These are phyloP conservation scores for Nothopassalora personata DNA, from an alignment of 2,329 filamentous ascomycete species.

Conservation along the genomic window DNA sequence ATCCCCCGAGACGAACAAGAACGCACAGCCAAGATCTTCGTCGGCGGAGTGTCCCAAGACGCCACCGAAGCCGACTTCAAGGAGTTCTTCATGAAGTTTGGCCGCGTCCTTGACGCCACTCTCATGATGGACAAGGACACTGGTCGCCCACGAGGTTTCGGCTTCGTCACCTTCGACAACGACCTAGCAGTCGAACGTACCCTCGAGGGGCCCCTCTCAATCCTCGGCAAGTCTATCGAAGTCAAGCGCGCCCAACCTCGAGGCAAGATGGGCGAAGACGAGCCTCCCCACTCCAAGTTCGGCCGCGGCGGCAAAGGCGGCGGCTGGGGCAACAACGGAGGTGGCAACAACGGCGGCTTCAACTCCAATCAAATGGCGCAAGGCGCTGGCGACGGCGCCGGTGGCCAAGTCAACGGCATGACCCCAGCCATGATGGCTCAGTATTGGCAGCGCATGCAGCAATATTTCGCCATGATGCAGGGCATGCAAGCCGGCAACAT, in stretches of 20 bases:
- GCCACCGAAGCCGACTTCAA: constrained; percentile 94
- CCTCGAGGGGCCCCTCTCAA: constrained; percentile 76
- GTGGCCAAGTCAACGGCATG: constrained; percentile 56
- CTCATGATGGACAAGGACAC: constrained; percentile 99
- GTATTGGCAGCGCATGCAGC: constrained; percentile 97
- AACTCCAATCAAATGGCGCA: constrained; percentile 23
- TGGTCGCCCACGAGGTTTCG: constrained; percentile 90
- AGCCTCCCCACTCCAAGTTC: constrained; percentile 46
- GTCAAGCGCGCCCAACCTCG: constrained; percentile 97
- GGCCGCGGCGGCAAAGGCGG: constrained; percentile 41
- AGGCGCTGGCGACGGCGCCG: constrained; percentile 17
- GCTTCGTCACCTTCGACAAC: constrained; percentile 96
- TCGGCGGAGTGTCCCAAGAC: constrained; percentile 94
- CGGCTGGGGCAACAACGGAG: constrained; percentile 14
- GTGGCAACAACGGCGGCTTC: constrained; percentile 36
- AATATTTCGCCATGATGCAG: constrained; percentile 72
- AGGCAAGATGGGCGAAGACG: constrained; percentile 88
- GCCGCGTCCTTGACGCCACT: constrained; percentile 91
- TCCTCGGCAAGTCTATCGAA: constrained; percentile 93
- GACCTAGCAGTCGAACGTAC: constrained; percentile 92
- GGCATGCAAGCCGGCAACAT: constrained; percentile 49
- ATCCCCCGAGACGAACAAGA: constrained; percentile 98
- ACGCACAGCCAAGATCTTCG: constrained; percentile 97
- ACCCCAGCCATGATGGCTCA: constrained; percentile 96
- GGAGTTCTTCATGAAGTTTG: constrained; percentile 94